Conservation (phyloP, 805 yeast genomes). For the Ogataea paraovalis region DNA sequence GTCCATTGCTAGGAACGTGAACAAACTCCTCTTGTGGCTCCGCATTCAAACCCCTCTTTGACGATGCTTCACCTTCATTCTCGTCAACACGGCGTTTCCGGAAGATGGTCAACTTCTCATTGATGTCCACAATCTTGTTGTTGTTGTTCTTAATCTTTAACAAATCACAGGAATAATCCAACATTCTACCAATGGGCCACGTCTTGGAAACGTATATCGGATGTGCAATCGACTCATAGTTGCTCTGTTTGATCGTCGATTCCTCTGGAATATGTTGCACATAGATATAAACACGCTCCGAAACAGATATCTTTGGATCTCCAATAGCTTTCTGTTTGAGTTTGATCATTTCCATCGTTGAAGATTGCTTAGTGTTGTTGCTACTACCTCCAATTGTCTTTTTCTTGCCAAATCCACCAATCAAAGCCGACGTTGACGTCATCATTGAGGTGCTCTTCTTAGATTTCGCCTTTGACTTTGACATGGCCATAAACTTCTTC, state of each 20-base stretch:
- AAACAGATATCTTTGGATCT: constrained; percentile 37
- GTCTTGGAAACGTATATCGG: constrained; percentile 46
- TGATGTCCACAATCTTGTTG: constrained; percentile 39
- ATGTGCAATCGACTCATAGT: constrained; percentile 10
- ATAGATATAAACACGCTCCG: constrained; percentile 50
- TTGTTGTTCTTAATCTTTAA: constrained; percentile 47
- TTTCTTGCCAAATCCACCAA: background rate
- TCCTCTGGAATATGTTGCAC: constrained; percentile 37
- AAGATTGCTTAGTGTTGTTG: constrained; percentile 18
- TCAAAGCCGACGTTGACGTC: constrained; percentile 4
- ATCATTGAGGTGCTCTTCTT: constrained; percentile 5
- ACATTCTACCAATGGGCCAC: constrained; percentile 58
- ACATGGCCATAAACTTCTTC: constrained; percentile 18
- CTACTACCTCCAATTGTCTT: background rate
- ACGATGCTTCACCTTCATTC: no score
- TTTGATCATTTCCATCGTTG: constrained; percentile 34
- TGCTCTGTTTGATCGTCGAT: constrained; percentile 4
- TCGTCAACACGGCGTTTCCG: constrained; percentile 28
- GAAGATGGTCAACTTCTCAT: constrained; percentile 46
- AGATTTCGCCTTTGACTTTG: constrained; percentile 9
- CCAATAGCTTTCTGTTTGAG: constrained; percentile 50
- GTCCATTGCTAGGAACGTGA: constrained; percentile 33
- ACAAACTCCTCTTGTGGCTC: constrained; percentile 22
- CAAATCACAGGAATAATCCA: constrained; percentile 48
- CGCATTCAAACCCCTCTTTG: constrained; percentile 14